These are phyloP conservation scores for Myrica gale DNA, from an alignment of 306 rosid genomes.

Conservation along the genomic window DNA sequence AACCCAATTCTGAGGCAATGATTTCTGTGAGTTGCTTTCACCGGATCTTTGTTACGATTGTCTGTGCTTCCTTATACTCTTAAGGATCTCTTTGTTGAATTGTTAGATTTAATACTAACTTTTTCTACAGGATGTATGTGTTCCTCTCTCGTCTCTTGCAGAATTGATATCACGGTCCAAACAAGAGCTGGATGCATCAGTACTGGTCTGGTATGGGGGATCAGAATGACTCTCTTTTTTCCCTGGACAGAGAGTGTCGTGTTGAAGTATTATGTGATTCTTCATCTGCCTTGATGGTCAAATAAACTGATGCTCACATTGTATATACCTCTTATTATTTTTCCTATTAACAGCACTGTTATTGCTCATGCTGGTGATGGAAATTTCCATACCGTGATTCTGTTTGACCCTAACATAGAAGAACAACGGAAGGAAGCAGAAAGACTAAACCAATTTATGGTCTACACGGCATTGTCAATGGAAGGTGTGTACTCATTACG, in stretches of 20 bases:
- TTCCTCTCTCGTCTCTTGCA: slow-evolving; percentile 85
- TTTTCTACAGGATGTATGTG: slow-evolving; percentile 81
- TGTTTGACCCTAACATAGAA: slow-evolving; percentile 72
- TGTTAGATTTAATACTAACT: not conserved
- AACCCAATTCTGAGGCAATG: slow-evolving; percentile 82
- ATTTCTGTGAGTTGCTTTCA: slow-evolving; percentile 51
- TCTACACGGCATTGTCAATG: slow-evolving; percentile 74
- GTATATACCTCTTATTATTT: slow-evolving; percentile 12
- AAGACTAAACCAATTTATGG: slow-evolving; percentile 83
- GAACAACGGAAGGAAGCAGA: slow-evolving; percentile 75
- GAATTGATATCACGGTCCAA: slow-evolving; percentile 82
- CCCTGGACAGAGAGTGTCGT: slow-evolving; percentile 7
- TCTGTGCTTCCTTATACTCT: slow-evolving; percentile 1
- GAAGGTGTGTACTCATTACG: slow-evolving; percentile 55
- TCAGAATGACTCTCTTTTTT: slow-evolving; percentile 17
- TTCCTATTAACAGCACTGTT: slow-evolving; percentile 62
- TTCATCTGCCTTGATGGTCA: slow-evolving; percentile 13
- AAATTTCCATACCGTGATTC: slow-evolving; percentile 80
- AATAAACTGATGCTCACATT: slow-evolving; percentile 19
- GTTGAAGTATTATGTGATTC: slow-evolving; percentile 19
- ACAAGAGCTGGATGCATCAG: slow-evolving; percentile 70
- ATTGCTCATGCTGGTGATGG: slow-evolving; percentile 98
- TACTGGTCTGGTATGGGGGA: slow-evolving; percentile 70
- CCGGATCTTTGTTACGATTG: slow-evolving; percentile 4
- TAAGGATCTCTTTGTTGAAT: not conserved